phyloP scores from a whole-genome alignment of 164 flowering plant genomes.

The Platanus orientalis region DNA sequence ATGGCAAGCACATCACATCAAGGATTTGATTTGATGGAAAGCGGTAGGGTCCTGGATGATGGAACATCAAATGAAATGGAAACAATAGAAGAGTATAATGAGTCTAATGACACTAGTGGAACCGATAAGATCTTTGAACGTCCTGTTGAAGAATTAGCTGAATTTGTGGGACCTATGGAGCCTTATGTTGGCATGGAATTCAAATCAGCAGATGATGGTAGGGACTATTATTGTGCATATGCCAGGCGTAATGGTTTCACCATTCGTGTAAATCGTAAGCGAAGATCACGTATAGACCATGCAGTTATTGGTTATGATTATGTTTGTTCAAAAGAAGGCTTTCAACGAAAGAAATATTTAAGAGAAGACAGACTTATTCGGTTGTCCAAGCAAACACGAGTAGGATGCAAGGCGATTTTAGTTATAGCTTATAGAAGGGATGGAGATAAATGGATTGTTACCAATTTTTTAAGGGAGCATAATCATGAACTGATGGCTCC shows the following conservation, averaged over 20 bases:
- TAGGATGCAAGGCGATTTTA: constrained; percentile 24
- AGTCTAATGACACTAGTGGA: constrained; percentile 21
- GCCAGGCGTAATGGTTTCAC: constrained; percentile 32
- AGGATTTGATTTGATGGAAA: constrained; percentile 24
- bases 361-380: constrained; percentile 8
- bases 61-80: constrained; percentile 25
- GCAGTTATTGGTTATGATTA: constrained; percentile 27
- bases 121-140: constrained; percentile 10
- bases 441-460: constrained; percentile 32
- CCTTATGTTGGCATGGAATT: no score
- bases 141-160: constrained; percentile 13
- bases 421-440: constrained; percentile 23
- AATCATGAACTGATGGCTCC: constrained; percentile 36
- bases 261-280: constrained; percentile 32
- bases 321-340: constrained; percentile 25
- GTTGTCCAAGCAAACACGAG: constrained; percentile 16
- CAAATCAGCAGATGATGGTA: constrained; percentile 32
- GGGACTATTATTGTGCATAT: constrained; percentile 30
- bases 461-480: constrained; percentile 37
- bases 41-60: constrained; percentile 16
- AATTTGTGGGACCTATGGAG: constrained; percentile 9
- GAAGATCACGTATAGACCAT: constrained; percentile 30
- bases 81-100: constrained; percentile 21
- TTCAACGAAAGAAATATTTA: constrained; percentile 10
- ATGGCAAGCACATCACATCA: constrained; percentile 22